Evolutionary conservation across 164 flowering plant genomes (phyloP), one percentile per base, ranked within the genome.

Genomic region (Piper longum): DNA sequence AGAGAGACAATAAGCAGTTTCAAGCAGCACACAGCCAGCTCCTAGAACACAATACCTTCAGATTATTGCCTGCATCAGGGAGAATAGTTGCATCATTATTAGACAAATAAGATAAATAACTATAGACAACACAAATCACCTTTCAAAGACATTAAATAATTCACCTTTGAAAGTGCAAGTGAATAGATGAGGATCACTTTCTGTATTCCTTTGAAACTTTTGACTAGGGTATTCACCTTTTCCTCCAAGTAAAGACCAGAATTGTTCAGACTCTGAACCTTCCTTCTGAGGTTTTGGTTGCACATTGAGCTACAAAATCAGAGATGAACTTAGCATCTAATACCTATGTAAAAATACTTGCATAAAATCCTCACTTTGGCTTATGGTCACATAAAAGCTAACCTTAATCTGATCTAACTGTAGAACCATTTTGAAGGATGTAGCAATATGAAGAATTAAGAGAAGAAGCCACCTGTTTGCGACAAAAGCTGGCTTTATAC

Each of bases 361-460:
- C 11, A 56, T 26, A 26, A 26, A 26, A 26, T 26, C 36, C 36
- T 26, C 36, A 26, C 36, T 2, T 26, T 26, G 1, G 36, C 36
- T 26, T 26, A 26, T 26, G 7, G 17, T 16, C 19, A n/a, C 41
- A 52, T 59, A 62, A 59, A 39, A 54, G 43, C 79, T 62, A 40
- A 89, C 99, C 96, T 89, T 95, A 69, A 95, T 86, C 66, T 85
- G 62, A 85, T 95, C 99, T 62, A 95, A 75, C 72, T 76, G 88
- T 62, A 63, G 96, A 79, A 18, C 84, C 95, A 71, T 76, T 82
- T 62, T 82, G 88, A 62, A 95, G 67, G 63, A 95, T 95, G 83
- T 87, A 89, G 71, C 96, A 89, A 72, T 95, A 87, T 43, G 91
- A 83, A 62, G 99, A 95, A 74, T 95, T 95, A 72, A 95, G 78